Conservation (phyloP, 2,329 filamentous ascomycete species). For the Arthroderma sp. region DNA sequence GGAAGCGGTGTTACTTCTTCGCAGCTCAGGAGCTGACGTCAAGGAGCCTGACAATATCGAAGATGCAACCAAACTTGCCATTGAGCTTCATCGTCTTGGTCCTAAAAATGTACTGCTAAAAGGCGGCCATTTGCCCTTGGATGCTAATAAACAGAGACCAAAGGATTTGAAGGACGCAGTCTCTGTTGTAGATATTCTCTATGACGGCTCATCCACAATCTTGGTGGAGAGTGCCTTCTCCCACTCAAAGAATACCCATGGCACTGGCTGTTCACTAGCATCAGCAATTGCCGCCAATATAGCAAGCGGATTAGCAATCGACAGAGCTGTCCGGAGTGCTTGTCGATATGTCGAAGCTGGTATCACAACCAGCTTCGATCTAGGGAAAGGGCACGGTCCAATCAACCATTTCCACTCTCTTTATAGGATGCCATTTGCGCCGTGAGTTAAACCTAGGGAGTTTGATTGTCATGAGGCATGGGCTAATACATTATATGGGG, state of each 20-base stretch:
- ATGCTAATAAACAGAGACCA: conserved; percentile 47
- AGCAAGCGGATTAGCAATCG: conserved; percentile 36
- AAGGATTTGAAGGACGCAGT: conserved; percentile 45
- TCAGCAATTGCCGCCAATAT: conserved; percentile 56
- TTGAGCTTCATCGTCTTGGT: conserved; percentile 52
- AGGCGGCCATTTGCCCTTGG: conserved; percentile 77
- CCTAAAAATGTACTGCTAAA: conserved; percentile 75
- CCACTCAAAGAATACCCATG: conserved; percentile 70
- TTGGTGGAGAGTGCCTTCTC: conserved; percentile 60
- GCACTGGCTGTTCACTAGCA: conserved; percentile 86
- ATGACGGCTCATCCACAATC: conserved; percentile 45
- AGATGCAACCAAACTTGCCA: conserved; percentile 57
- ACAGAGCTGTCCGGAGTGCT: conserved; percentile 40
- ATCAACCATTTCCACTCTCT: conserved; percentile 56
- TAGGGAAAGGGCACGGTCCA: conserved; percentile 49
- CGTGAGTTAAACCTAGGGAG: conserved; percentile 26
- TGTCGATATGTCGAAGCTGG: conserved; percentile 49
- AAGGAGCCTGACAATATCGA: conserved; percentile 43
- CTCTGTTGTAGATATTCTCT: conserved; percentile 64
- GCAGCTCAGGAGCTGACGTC: conserved; percentile 23
- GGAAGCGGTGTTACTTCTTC: conserved; percentile 33
- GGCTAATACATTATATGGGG: conserved; percentile 4
- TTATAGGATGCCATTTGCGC: conserved; percentile 46
- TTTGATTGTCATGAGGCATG: neutral
- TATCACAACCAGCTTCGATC: conserved; percentile 42